Evolutionary conservation across 352 stramenopile species (phyloP), one percentile per base, ranked within the genome.

Genomic region (Phytopythium mirpurense): DNA sequence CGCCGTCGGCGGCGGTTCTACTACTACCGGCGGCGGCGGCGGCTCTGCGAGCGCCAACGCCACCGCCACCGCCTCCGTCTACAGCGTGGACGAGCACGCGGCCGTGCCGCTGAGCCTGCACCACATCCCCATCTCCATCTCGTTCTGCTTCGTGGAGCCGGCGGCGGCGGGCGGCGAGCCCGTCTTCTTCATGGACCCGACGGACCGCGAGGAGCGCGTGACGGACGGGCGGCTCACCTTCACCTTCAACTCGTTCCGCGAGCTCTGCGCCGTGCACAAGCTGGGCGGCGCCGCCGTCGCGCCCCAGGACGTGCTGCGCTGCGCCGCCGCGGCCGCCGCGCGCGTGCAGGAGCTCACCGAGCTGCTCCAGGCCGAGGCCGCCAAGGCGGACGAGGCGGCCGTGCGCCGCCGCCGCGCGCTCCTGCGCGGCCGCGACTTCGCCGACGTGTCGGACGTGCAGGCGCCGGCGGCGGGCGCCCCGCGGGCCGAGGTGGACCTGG

Each of bases 51-150:
- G n/a, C 12, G n/a, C 27, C 16, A 29, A 2, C 21, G 24, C 23
- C 24, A 16, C 7, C 21, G 5, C 26, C n/a, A 59, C 51, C n/a
- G 56, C 86, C 23, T 86, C 78, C 9, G 75, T 96, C 24, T 86
- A 96, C 73, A 85, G 65, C 67, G 72, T 90, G 45, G 83, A 90
- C 50, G 88, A 97, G 51, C 83, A 97, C 56, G 85, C 88, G 32
- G 91, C 95, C 51, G 80, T 96, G 34, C 90, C 93, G 21, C 68
- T 98, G 29, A 96, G 90, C 60, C 72, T 98, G 54, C 94, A 98
- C 75, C 95, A 98, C 74, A 92, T 96, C 34, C 95, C 95, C n/a
- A 80, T 98, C 40, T 97, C 88, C 23, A 86, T 98, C 48, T 97
- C 90, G n/a, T 98, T 98, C 52, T 84, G 79, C 67, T 89, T 92